Conservation (phyloP, 2,329 filamentous ascomycete species). For the Colletotrichum sp. region DNA sequence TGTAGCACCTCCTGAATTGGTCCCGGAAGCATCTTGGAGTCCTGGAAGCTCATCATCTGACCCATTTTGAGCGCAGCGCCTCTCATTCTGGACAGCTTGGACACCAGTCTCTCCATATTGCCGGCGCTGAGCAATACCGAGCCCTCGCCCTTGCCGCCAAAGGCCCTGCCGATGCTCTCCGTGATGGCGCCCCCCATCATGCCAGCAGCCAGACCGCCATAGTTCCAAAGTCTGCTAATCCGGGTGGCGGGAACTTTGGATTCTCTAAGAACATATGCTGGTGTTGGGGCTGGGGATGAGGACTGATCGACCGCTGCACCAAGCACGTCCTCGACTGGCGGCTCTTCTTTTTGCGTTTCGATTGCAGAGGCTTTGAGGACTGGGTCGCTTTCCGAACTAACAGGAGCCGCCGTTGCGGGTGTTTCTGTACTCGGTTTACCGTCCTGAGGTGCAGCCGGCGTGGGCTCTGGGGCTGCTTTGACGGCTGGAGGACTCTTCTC, state of each 20-base stretch:
- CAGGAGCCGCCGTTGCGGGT: background rate
- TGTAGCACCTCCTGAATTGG: conserved; percentile 90
- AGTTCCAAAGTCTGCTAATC: conserved; percentile 91
- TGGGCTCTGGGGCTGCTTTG: background rate
- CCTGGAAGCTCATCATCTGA: conserved; percentile 98
- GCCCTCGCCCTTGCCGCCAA: conserved; percentile 70
- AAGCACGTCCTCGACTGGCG: background rate
- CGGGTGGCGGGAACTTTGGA: conserved; percentile 90
- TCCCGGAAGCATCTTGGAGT: conserved; percentile 90
- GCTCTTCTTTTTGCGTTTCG: background rate
- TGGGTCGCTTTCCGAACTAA: background rate
- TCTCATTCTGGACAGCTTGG: conserved; percentile 93
- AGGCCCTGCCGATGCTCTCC: conserved; percentile 81
- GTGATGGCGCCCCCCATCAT: conserved; percentile 94
- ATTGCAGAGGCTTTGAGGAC: background rate
- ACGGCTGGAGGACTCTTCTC: background rate
- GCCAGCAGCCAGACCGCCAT: conserved; percentile 88
- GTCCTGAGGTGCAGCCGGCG: background rate
- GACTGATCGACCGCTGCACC: background rate
- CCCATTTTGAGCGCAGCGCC: conserved; percentile 96
- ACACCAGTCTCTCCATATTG: conserved; percentile 92
- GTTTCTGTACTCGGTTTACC: background rate
- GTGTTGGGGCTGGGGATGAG: background rate
- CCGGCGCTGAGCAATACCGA: conserved; percentile 86
- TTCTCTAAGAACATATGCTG: conserved; percentile 73